Base-by-base conservation (phyloP, 345 rosid species). In the Eucalyptus pauciflora region DNA sequence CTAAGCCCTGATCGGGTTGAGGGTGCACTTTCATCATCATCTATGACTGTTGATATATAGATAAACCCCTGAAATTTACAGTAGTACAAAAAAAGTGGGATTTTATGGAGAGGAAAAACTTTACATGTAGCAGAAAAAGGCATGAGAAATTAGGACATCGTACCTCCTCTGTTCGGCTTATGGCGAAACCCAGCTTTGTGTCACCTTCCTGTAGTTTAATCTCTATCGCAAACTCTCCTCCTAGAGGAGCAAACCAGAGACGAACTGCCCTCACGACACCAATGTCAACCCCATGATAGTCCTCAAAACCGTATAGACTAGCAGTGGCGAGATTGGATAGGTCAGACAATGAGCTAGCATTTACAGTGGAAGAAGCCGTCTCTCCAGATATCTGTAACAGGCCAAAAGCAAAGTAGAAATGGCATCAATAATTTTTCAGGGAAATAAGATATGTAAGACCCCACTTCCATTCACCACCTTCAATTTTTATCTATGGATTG, bases 111-210 rank as follows among this genome's bases (percentile, higher is more conserved):
- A 50, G 5, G 51, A 50, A 50, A 10, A 48, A 41, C 27, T 6
- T 86, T 48, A 15, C 25, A 12, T 52, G 8, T 50, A 7, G 18
- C 80, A 87, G 33, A 45, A 41, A 20, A 9, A 43, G 33, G 79
- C 17, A 48, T 14, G 33, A 46, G 50, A 41, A 41, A 62, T 27
- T 45, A 60, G 33, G 50, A n/a, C 13, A 51, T 31, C 31, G 27
- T 86, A 97, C 99, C 98, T 98, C 99, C 93, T 96, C 98, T 24
- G 99, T 97, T 89, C 99, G 98, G 92, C 99, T 97, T 90, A 98
- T 97, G 91, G 99, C 97, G 71, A 98, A 98, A 1, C 99, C 99
- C 1, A 98, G 99, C 93, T 95, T 98, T 46, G 93, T 80, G 89
- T 98, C 99, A 45, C 90, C 95, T 43, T 98, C 99, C 90, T 88